Percentiles rank a stretch among this genome's conserved stretches.
Evolutionary conservation across 2,329 filamentous ascomycete species (phyloP).

Genomic region (Parastagonospora avenae): DNA sequence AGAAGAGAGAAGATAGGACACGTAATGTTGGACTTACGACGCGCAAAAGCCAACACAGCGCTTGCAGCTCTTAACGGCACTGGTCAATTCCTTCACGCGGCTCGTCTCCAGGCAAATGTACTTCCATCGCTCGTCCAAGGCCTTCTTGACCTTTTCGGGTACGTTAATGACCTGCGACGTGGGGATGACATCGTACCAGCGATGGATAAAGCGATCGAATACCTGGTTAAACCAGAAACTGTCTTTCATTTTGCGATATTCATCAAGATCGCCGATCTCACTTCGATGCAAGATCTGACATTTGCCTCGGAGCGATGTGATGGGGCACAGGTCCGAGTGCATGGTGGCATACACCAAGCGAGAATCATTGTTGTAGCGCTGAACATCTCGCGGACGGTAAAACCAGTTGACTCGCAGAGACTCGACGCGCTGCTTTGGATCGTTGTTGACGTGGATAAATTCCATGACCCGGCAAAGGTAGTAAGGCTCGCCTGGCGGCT

Average conservation of each 20-base stretch:
- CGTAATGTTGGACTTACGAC: conserved; percentile 64
- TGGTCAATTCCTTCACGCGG: conserved; percentile 92
- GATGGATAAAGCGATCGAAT: conserved; percentile 97
- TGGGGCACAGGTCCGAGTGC: conserved; percentile 95
- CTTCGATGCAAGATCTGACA: conserved; percentile 88
- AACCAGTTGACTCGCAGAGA: conserved; percentile 96
- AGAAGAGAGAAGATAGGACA: neutral
- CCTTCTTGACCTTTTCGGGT: conserved; percentile 90
- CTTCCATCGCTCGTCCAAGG: conserved; percentile 94
- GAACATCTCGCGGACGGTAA: conserved; percentile 94
- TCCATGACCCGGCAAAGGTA: conserved; percentile 99
- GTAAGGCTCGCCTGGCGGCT: conserved; percentile 96
- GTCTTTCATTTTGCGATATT: conserved; percentile 83
- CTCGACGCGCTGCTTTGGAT: conserved; percentile 75
- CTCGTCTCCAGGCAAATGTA: conserved; percentile 94
- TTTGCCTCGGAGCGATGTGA: conserved; percentile 91
- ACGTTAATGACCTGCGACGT: conserved; percentile 94
- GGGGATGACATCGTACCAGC: conserved; percentile 95
- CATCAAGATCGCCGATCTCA: conserved; percentile 81
- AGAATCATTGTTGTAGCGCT: conserved; percentile 87
- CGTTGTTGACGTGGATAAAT: conserved; percentile 78
- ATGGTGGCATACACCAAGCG: conserved; percentile 94
- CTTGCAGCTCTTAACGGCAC: conserved; percentile 95
- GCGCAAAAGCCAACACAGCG: conserved; percentile 90
- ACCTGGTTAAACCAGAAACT: conserved; percentile 97